Evolutionary conservation across 2,329 filamentous ascomycete species (phyloP), one percentile per base, ranked within the genome.

Genomic region (Monosporascus cannonballus): DNA sequence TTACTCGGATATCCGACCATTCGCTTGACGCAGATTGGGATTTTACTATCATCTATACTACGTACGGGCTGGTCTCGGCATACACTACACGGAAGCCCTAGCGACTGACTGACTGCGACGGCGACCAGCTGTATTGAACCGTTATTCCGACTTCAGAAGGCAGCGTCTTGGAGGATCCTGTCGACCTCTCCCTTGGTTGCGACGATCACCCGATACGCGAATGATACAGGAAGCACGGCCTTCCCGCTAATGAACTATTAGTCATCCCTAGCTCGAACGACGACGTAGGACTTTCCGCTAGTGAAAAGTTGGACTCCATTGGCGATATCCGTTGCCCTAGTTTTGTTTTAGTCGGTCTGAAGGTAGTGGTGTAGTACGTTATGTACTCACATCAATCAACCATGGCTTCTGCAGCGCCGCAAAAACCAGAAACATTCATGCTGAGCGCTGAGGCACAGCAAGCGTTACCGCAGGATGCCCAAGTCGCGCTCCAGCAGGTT

Each of bases 341-440:
- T 54, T 54, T 39, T 46, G 36, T 50, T 44, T 22, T 17, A 46
- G 53, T 50, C 48, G 51, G 58, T 54, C 41, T 47, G 51, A 50
- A 59, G 49, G 56, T 55, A 49, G 56, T 57, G 62, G 61, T 54
- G 59, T 56, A 60, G 64, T 65, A 59, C 62, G 54, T 54, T 67
- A 92, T 93, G 89, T 93, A 90, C 75, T 81, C 86, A 61, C 87
- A 90, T 76, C 87, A 91, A 76, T 83, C 88, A 67, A 80, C 86
- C 63, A 96, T 96, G 90, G 88, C 62, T 53, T 88, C 63, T 36
- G 42, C 89, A 64, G 87, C 89, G 67, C 89, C 89, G 58, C 91
- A 96, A 76, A 96, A 96, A 73, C 94, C 94, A 62, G 94, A 99
- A 80, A 97, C 94, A 41, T 99, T 99, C 70, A 93, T 99, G 87